Base-by-base conservation (phyloP, 441 rosid species). In the Euphorbia schlechtendalii region DNA sequence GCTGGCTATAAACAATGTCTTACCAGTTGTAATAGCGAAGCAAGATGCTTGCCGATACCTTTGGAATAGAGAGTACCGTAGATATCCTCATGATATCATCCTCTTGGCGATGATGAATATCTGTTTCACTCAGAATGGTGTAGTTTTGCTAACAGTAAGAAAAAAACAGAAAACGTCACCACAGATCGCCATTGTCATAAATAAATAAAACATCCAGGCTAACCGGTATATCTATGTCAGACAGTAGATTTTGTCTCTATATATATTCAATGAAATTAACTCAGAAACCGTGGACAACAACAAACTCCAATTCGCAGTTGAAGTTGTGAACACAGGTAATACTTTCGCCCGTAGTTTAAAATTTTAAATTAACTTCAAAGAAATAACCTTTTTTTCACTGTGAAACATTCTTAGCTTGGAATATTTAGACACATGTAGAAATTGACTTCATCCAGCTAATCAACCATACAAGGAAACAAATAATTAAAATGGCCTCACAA, bases 71-170 rank as follows among this genome's bases (percentile, higher is more conserved):
- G 6, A 34, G 40, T 34, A 34, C 40, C 0, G 40, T 34, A 34
- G 40, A 34, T 34, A 34, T 34, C 10, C 40, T 34, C 40, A 34
- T 34, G 40, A 34, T 34, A 34, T 34, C 40, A 34, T 34, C 40
- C 40, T 34, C 40, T 34, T 34, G 40, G 6, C 40, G 40, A 2
- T 34, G 40, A 34, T 34, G 40, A 34, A 34, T 34, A 34, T 34
- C 40, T 34, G 40, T 5, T 34, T 34, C 40, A 34, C 40, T 34
- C 40, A 34, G 40, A 5, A 34, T 34, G 10, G 40, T 34, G 40
- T 34, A 34, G 8, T 34, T 34, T 34, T 34, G 40, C 40, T 34
- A 34, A 5, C 57, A 58, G 58, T 59, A 56, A 30, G 65, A 59
- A 1, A 41, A 1, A 24, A 18, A 17, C 12, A 22, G 17, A 53